Evolutionary conservation across 352 stramenopile species (phyloP).

Genomic region (Phytopythium kandeliae): DNA sequence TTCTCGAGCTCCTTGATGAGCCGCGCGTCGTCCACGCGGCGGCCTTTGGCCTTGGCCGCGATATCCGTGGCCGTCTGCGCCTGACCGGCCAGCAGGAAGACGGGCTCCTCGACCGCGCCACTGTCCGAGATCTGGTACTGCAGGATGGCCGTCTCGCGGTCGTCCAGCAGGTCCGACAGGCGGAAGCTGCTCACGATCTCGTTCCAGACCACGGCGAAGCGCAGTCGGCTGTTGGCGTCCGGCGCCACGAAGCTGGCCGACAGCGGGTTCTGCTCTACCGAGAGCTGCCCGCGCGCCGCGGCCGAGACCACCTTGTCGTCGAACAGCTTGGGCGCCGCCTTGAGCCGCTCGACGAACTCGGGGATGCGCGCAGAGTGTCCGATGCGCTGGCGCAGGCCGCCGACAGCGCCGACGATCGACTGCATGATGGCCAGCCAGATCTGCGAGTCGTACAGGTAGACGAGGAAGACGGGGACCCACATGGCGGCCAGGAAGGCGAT

Average conservation of each 20-base stretch:
- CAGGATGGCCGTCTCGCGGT: conserved; percentile 82
- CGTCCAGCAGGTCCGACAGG: conserved; percentile 80
- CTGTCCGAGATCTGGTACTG: conserved; percentile 87
- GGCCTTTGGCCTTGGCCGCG: conserved; percentile 44
- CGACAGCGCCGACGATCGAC: conserved; percentile 63
- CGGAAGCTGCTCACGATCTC: conserved; percentile 88
- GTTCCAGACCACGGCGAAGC: conserved; percentile 87
- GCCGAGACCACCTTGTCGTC: conserved; percentile 77
- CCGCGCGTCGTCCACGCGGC: conserved; percentile 47
- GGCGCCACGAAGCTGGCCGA: conserved; percentile 45
- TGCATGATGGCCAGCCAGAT: conserved; percentile 86
- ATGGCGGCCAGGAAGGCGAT: conserved; percentile 74
- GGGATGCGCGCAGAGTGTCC: conserved; percentile 72
- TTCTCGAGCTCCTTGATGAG: conserved; percentile 74
- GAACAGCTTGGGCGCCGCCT: conserved; percentile 61
- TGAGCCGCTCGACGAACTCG: conserved; percentile 65
- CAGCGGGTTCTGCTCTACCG: conserved; percentile 53
- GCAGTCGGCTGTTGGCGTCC: conserved; percentile 73
- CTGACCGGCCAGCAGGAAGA: conserved; percentile 84
- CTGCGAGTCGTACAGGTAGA: conserved; percentile 86
- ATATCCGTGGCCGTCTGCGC: conserved; percentile 69
- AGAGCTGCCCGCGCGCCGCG: conserved; percentile 55
- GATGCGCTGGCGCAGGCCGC: conserved; percentile 78
- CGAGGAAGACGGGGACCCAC: conserved; percentile 73
- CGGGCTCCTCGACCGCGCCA: conserved; percentile 73